Base-by-base conservation (phyloP, 2,329 filamentous ascomycete genomes). In the Aspergillus neoniger region DNA sequence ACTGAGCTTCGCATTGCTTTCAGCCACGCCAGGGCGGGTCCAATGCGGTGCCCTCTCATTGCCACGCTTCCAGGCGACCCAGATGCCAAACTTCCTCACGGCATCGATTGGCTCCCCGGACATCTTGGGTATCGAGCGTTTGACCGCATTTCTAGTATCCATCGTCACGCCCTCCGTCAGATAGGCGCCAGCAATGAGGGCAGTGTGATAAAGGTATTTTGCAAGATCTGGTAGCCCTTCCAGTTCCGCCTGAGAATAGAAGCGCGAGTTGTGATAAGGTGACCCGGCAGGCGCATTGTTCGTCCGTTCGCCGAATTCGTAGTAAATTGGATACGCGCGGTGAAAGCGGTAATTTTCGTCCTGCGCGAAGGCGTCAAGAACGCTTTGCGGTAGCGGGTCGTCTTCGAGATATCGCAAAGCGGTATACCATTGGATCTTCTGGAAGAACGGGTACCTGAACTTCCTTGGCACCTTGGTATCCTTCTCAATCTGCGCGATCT, bases 361-460 rank as follows among this genome's bases (percentile, higher is more conserved):
- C 47, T 79, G 78, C 25, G 81, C 77, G 64, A 89, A 84, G 12
- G 81, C 76, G 41, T 86, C 78, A 52, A 83, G 76, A 5, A 89
- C 81, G 44, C 76, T 77, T 23, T 78, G 74, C 1, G 87, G 87
- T n/a, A 89, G 73, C 2, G 87, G 86, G 71, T 90, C 87, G 28
- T 85, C 81, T 55, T 85, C 81, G 39, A 90, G 77, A 67, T 89
- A 90, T 65, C 85, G 82, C 68, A 88, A 77, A n/a, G 84, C 80
- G 2, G 86, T 82, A 65, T 87, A 86, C 87, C 87, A 90, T 79
- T 88, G 86, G 57, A 89, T 84, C 69, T 86, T 88, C 70, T 89
- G 87, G 71, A 89, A 90, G 71, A 84, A 85, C 2, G 87, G 87
- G 69, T 89, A 89, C 53, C 86, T 79, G 70, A 89, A 89, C 66